Percentiles rank a stretch among this genome's conserved stretches.
Evolutionary conservation across 305 asterid species (phyloP).

Genomic region (Solanum hybrid): DNA sequence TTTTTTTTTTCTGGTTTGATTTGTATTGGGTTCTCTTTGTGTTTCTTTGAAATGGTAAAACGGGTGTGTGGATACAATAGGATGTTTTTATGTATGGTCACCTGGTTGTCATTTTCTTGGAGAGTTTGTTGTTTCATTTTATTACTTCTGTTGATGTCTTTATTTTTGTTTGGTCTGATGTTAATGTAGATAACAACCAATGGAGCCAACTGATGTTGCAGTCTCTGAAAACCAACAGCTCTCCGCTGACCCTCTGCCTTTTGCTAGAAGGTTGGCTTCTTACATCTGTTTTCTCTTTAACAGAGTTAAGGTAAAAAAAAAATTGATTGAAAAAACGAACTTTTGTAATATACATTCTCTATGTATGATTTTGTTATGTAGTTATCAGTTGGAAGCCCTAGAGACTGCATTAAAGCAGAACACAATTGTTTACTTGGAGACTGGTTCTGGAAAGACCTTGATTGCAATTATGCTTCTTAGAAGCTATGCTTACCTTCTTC

Average conservation of each 20-base stretch:
- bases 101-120: background rate
- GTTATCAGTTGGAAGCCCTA: conserved; percentile 77
- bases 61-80: background rate
- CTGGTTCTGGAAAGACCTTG: conserved; percentile 79
- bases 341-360: background rate
- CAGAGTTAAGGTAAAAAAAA: background rate
- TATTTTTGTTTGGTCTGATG: background rate
- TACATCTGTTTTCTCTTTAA: background rate
- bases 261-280: conserved; percentile 4
- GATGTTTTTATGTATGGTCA: background rate
- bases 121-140: background rate
- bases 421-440: conserved; percentile 68
- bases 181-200: background rate
- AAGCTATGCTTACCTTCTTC: conserved; percentile 10
- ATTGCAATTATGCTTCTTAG: conserved; percentile 12
- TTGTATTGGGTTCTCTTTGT: background rate
- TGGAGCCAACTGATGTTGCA: background rate
- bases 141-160: background rate
- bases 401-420: conserved; percentile 56
- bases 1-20: background rate
- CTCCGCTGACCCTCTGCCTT: background rate
- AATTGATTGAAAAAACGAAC: background rate
- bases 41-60: background rate
- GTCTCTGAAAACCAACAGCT: background rate
- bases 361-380: conserved; percentile 15